Evolutionary conservation across 1,284 basidiomycete species (phyloP).

Genomic region (Pisolithus thermaeus): DNA sequence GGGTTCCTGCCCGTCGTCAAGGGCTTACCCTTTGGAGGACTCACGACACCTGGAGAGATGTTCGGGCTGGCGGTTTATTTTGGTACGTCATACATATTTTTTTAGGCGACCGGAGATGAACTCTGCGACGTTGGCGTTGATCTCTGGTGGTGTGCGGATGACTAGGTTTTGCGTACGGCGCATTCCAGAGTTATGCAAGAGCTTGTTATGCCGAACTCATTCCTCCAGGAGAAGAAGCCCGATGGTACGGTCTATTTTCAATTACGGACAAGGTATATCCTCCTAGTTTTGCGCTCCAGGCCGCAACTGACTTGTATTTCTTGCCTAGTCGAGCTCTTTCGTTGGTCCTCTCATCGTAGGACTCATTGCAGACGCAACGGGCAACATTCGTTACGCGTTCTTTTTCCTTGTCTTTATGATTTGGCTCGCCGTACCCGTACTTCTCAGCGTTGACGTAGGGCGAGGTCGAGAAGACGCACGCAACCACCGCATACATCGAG

Average conservation of each 20-base stretch:
- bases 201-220: conserved; percentile 76
- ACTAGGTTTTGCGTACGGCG: conserved; percentile 64
- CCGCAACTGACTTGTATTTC: neutral
- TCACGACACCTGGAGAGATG: conserved; percentile 80
- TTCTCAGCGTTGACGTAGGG: conserved; percentile 65
- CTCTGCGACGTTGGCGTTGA: too few relatives aligned
- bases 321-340: conserved; percentile 72
- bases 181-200: conserved; percentile 77
- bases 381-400: conserved; percentile 87
- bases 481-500: conserved; percentile 32
- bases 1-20: conserved; percentile 61
- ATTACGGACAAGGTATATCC: conserved; percentile 75
- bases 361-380: conserved; percentile 77
- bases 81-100: conserved; percentile 35
- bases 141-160: too few relatives aligned
- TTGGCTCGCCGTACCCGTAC: conserved; percentile 71
- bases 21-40: conserved; percentile 52
- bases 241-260: conserved; percentile 77
- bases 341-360: conserved; percentile 85
- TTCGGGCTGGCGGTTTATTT: conserved; percentile 79
- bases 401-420: conserved; percentile 82
- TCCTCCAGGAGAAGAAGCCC: conserved; percentile 72
- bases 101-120: too few relatives aligned
- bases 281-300: neutral
- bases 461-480: conserved; percentile 63